Percentiles rank a stretch among this genome's conserved stretches.
phyloP scores from a whole-genome alignment of 2,329 filamentous ascomycete species.

The Xylaria sp. region DNA sequence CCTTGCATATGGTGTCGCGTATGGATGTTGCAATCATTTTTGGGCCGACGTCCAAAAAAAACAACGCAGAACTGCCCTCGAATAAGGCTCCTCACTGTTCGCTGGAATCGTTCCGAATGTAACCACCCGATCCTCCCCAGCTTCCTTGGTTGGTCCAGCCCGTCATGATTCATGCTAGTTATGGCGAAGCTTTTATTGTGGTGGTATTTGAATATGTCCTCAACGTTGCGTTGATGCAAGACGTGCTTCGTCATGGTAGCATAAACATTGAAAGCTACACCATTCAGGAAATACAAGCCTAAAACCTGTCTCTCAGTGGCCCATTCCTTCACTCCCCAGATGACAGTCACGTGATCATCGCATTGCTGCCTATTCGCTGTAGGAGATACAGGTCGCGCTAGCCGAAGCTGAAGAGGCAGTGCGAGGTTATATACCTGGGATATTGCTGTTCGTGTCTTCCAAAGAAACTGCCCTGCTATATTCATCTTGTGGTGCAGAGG shows the following conservation, averaged over 20 bases:
- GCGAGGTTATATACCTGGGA: neutral
- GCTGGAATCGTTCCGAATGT: neutral
- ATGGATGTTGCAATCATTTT: neutral
- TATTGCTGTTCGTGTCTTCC: neutral
- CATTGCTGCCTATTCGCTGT: neutral
- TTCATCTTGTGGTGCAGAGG: neutral
- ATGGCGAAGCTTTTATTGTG: too few relatives aligned
- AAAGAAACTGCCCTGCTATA: neutral
- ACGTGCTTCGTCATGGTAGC: neutral
- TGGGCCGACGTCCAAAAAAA: neutral
- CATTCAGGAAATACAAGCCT: neutral
- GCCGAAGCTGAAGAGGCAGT: conserved; percentile 1
- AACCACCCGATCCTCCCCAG: neutral
- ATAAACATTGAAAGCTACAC: neutral
- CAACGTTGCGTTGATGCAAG: neutral
- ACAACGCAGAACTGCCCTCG: neutral
- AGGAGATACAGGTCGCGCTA: neutral
- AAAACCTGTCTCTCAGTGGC: neutral
- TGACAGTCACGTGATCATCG: neutral
- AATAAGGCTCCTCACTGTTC: too few relatives aligned
- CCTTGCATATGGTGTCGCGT: neutral
- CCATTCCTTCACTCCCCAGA: neutral
- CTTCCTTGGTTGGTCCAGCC: neutral
- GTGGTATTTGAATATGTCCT: neutral
- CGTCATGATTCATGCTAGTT: neutral